Evolutionary conservation across 2,329 filamentous ascomycete genomes (phyloP).

Genomic region (Neobulgaria alba): DNA sequence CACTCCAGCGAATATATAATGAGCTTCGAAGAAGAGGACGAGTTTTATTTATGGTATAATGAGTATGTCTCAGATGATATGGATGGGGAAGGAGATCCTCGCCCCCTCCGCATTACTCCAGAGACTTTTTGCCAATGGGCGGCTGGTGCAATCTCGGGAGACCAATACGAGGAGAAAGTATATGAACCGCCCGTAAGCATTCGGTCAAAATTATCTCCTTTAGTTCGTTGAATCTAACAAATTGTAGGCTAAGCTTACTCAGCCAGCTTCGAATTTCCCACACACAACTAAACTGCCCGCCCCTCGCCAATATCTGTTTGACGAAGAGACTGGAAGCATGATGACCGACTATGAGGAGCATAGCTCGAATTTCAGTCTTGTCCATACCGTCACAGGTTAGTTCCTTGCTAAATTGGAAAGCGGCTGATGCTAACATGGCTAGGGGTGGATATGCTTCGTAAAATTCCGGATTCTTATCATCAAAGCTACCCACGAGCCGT

Average conservation of each 20-base stretch:
- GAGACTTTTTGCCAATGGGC: conserved; percentile 36
- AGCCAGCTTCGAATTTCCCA: no score
- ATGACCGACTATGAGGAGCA: conserved; percentile 14
- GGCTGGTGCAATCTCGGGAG: conserved; percentile 24
- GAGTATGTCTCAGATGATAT: conserved; percentile 33
- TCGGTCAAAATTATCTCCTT: no score
- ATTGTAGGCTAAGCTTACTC: no score
- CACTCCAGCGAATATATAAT: conserved; percentile 12
- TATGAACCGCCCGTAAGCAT: conserved; percentile 16
- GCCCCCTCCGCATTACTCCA: conserved; percentile 33
- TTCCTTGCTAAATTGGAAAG: not conserved
- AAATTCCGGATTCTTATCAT: conserved; percentile 6
- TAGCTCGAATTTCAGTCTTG: conserved; percentile 12
- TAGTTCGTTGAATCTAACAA: no score
- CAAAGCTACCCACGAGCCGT: conserved; percentile 7
- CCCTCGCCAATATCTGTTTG: conserved; percentile 20
- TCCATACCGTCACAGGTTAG: conserved; percentile 15
- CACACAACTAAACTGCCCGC: no score
- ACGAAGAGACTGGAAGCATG: conserved; percentile 18
- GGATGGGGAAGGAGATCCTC: conserved; percentile 34
- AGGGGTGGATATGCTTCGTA: conserved; percentile 12
- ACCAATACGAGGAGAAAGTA: conserved; percentile 17
- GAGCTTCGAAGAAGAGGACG: conserved; percentile 10
- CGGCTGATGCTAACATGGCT: conserved; percentile 2
- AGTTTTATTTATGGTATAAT: conserved; percentile 16